Evolutionary conservation across 2,329 filamentous ascomycete genomes (phyloP), one percentile per base, ranked within the genome.

Genomic region (Scedosporium minutisporum): DNA sequence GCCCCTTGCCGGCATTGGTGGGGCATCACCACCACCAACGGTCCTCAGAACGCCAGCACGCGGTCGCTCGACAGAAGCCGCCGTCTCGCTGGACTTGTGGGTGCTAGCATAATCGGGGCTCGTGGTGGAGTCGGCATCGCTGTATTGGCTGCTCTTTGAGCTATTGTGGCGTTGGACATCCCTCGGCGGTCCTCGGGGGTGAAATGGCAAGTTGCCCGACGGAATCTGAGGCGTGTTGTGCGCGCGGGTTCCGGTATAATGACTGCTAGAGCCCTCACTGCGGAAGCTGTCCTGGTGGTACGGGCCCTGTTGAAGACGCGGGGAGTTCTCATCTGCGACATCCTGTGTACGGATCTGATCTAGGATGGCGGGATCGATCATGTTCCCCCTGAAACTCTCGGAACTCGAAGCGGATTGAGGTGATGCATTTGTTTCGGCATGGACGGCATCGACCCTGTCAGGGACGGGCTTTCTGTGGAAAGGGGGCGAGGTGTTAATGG

Each of bases 71-170:
- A 82, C 74, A 0, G 82, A 82, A 64, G 79, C 73, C 66, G 78
- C 74, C 1, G 78, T 77, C 48, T 79, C 79, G 57, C 76, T 77
- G 57, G 84, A 86, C 51, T 76, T 80, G 33, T 77, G 79, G 21
- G 86, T 88, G 73, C 89, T 95, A 6, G 89, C 88, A 74, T 93
- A 93, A 71, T 93, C 89, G 0, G 90, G 89, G 27, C 87, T 88
- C 12, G 80, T 79, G 4, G 83, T 83, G 6, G 87, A 87, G 57
- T 84, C 85, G 41, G 82, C 80, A 65, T 90, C 87, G 64, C 89
- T 87, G 64, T 84, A 80, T 51, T 78, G 68, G 65, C 75, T 82
- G 66, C 78, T 82, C n/a, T 71, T 71, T 63, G 64, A 72, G 2
- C 75, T 76, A 57, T 73, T 69, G 25, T 74, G 73, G n/a, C 77